A percentile compares a stretch with the other conserved stretches of the same genome.
phyloP scores from a whole-genome alignment of 2,329 filamentous ascomycete genomes.

The Exophiala calicioides region DNA sequence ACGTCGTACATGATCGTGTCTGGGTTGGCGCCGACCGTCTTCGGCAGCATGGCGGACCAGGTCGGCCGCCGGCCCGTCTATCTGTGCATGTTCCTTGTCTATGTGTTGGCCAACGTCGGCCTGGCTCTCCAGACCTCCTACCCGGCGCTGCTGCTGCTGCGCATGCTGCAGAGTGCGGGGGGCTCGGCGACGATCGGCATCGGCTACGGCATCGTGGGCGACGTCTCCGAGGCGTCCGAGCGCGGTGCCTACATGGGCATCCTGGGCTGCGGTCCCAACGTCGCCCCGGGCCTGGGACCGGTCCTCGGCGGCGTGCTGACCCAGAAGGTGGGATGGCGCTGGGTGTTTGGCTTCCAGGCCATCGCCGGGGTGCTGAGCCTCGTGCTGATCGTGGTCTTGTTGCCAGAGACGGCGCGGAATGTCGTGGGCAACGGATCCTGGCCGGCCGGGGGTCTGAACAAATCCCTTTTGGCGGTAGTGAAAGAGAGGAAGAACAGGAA shows the following conservation, averaged over 20 bases:
- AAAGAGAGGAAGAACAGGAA: neutral
- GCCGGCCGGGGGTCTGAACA: conserved; percentile 25
- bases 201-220: conserved; percentile 44
- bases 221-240: conserved; percentile 45
- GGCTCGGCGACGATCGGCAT: conserved; percentile 47
- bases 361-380: conserved; percentile 39
- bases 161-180: conserved; percentile 48
- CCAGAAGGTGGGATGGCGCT: conserved; percentile 42
- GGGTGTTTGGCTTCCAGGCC: conserved; percentile 47
- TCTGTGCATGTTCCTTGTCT: conserved; percentile 35
- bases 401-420: conserved; percentile 44
- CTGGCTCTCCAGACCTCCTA: conserved; percentile 43
- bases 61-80: conserved; percentile 37
- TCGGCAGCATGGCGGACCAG: conserved; percentile 37
- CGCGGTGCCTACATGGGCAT: conserved; percentile 51
- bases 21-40: conserved; percentile 36
- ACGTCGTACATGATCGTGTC: conserved; percentile 22
- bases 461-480: conserved; percentile 1
- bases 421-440: conserved; percentile 39
- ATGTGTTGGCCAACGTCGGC: conserved; percentile 43
- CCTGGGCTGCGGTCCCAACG: conserved; percentile 40
- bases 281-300: conserved; percentile 49
- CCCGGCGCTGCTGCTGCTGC: conserved; percentile 41
- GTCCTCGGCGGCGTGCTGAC: conserved; percentile 45
- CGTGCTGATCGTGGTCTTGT: conserved; percentile 26